Base-by-base conservation (phyloP, 192 early-diverging fungal species). In the Coemansia sp. region DNA sequence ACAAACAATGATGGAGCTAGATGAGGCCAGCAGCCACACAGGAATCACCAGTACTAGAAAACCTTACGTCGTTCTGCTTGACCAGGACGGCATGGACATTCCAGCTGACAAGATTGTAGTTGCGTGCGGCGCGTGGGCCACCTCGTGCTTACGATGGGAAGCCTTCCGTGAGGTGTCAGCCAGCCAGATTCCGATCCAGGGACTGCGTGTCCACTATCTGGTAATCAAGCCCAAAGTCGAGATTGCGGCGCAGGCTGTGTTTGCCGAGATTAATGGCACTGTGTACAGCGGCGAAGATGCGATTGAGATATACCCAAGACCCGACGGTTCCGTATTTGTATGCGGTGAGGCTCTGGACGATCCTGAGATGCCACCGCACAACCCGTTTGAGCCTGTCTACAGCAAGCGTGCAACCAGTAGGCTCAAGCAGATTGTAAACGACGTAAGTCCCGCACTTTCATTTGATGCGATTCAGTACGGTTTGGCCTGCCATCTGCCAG, bases 221-320 rank as follows among this genome's bases (percentile, higher is more conserved):
- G 33, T 78, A 15, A 65, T 66, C 47, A 67, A 64, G 44, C 75
- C 75, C 14, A 64, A 64, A 41, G 19, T 24, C 42, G 64, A 53
- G 17, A 24, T 78, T 3, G 69, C 75, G 9, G 69, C 75, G 3
- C 75, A 78, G 45, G 68, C 69, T 3, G 64, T 78, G 38, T 78
- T 78, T 72, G 68, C 69, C 43, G 75, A 78, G 55, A 78, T 78
- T 65, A 78, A 78, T 39, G 75, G 69, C 66, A 78, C 75, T 9
- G 69, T 72, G 38, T 78, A 78, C 58, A 72, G 59, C 27, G 75
- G 75, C 41, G 75, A 78, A 43, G 69, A 78, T 21, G 75, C 75
- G 3, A 78, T 78, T 24, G 75, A 78, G 54, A 78, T 78, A 14
- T 78, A 78, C 21, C 69, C 75, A 18, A 61, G 75, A n/a, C 64